Conservation (phyloP, 768 basidiomycete genomes). For the Tricholoma flavovirens region DNA sequence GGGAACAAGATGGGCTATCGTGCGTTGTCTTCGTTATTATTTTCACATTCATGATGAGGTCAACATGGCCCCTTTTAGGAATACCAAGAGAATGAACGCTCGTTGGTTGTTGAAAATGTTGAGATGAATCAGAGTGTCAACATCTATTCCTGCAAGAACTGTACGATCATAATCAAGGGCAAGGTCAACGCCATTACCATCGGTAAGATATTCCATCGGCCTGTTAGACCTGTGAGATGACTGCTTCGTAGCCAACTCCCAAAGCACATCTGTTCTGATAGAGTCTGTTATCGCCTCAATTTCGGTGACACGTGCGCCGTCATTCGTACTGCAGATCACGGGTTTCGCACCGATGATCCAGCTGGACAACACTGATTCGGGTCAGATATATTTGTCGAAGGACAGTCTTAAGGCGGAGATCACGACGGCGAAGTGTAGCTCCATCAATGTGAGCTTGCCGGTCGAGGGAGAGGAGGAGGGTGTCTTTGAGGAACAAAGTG, state of each 20-base stretch:
- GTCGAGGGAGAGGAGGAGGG: conserved; percentile 88
- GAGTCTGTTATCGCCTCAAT: conserved; percentile 92
- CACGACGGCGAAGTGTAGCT: conserved; percentile 89
- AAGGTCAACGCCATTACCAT: conserved; percentile 94
- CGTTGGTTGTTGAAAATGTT: conserved; percentile 67
- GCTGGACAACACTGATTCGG: conserved; percentile 91
- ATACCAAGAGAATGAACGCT: conserved; percentile 78
- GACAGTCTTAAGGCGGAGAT: conserved; percentile 75
- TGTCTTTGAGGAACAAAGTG: conserved; percentile 79
- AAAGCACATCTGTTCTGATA: conserved; percentile 81
- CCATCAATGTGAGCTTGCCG: conserved; percentile 86
- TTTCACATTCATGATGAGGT: background rate
- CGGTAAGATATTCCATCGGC: conserved; percentile 41
- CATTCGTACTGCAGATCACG: conserved; percentile 88
- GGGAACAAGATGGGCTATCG: conserved; percentile 91
- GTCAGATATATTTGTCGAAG: conserved; percentile 89
- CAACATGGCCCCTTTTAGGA: conserved; percentile 59
- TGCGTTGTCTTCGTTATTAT: conserved; percentile 30
- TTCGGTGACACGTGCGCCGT: conserved; percentile 85
- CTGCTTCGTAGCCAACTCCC: conserved; percentile 66
- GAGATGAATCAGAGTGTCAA: conserved; percentile 83
- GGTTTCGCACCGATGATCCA: conserved; percentile 89
- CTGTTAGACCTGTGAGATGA: conserved; percentile 2
- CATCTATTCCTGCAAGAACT: conserved; percentile 86
- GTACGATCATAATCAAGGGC: conserved; percentile 78